Evolutionary conservation across 2,329 filamentous ascomycete species (phyloP).

Genomic region (Torrubiella hemipterigena): DNA sequence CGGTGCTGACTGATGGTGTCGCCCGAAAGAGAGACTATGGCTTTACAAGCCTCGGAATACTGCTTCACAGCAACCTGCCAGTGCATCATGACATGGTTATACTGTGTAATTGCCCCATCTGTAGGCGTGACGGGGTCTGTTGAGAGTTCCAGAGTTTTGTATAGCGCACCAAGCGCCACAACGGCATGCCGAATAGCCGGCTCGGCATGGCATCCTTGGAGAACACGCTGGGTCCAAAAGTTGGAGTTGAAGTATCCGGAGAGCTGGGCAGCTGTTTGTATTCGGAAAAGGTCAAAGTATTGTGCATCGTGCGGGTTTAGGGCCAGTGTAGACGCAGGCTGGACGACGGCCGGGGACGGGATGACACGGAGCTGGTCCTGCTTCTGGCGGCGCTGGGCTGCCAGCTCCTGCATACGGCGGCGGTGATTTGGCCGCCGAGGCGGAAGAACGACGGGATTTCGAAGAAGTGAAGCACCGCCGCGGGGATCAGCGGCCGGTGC

Average conservation of each 20-base stretch:
- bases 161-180: conserved; percentile 52
- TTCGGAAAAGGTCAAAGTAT: conserved; percentile 51
- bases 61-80: conserved; percentile 49
- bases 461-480: too few species aligned
- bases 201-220: conserved; percentile 52
- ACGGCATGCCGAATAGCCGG: conserved; percentile 52
- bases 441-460: conserved; percentile 15
- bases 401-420: conserved; percentile 6
- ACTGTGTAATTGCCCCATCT: conserved; percentile 6
- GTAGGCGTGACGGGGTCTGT: conserved; percentile 32
- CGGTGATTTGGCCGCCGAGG: conserved; percentile 16
- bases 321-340: conserved; percentile 30
- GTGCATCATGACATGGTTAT: conserved; percentile 32
- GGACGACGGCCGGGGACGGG: conserved; percentile 21
- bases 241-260: conserved; percentile 55
- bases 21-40: conserved; percentile 31
- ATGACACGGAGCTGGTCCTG: too few species aligned
- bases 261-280: conserved; percentile 48
- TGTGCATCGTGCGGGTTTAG: conserved; percentile 39
- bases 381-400: neutral
- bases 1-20: conserved; percentile 34
- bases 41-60: conserved; percentile 44
- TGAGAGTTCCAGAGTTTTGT: conserved; percentile 52
- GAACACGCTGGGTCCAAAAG: conserved; percentile 52
- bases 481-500: too few species aligned